phyloP scores from a whole-genome alignment of 352 stramenopile genomes.

The Bremia lactucae region DNA sequence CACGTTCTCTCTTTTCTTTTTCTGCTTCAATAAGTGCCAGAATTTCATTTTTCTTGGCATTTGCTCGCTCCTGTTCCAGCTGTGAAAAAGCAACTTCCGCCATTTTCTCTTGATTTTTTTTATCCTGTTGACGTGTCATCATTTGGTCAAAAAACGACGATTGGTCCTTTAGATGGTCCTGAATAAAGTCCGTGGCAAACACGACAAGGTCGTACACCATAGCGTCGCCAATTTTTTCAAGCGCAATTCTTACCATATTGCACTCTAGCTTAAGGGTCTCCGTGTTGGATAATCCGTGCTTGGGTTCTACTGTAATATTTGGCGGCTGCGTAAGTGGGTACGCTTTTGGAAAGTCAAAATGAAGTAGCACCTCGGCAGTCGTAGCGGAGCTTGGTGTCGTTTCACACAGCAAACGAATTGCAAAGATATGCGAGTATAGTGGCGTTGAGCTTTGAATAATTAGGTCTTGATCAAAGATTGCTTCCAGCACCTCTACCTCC shows the following conservation, averaged over 20 bases:
- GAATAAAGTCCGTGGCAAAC: constrained; percentile 71
- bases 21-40: constrained; percentile 71
- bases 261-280: constrained; percentile 46
- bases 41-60: constrained; percentile 64
- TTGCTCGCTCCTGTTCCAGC: constrained; percentile 49
- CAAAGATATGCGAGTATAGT: constrained; percentile 79
- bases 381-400: constrained; percentile 21
- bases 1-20: constrained; percentile 48
- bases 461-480: constrained; percentile 73
- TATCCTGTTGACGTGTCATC: constrained; percentile 69
- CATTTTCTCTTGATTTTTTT: constrained; percentile 46
- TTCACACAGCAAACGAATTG: constrained; percentile 61
- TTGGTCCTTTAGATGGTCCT: constrained; percentile 74
- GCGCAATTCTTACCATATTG: constrained; percentile 44
- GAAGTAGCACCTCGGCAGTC: constrained; percentile 54
- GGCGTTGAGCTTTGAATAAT: constrained; percentile 57
- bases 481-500: constrained; percentile 72
- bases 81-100: constrained; percentile 41
- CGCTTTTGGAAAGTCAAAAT: constrained; percentile 56
- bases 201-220: constrained; percentile 79
- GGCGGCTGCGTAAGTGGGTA: constrained; percentile 60
- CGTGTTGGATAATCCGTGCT: constrained; percentile 56
- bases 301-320: constrained; percentile 58
- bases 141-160: constrained; percentile 85
- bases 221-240: constrained; percentile 61